These are phyloP conservation scores for Phytophthora uliginosa DNA, from an alignment of 352 stramenopile genomes.

Conservation along the genomic window DNA sequence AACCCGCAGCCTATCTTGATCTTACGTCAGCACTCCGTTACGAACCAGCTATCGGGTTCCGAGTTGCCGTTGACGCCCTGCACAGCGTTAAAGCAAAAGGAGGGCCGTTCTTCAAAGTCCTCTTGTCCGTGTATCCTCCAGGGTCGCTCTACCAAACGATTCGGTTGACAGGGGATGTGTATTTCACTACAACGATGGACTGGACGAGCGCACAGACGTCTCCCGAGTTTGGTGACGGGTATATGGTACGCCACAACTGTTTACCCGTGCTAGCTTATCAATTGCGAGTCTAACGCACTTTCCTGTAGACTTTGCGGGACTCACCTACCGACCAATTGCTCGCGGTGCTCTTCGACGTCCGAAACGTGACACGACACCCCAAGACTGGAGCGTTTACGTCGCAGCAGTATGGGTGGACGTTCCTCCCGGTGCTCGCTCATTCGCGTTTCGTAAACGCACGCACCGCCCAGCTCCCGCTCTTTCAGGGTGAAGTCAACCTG, in stretches of 20 bases:
- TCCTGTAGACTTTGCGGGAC: constrained; percentile 60
- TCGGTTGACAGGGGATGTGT: constrained; percentile 55
- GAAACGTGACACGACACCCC: constrained; percentile 46
- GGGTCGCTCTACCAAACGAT: constrained; percentile 73
- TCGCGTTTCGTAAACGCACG: constrained; percentile 45
- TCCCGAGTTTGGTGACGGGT: constrained; percentile 72
- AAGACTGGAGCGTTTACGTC: constrained; percentile 60
- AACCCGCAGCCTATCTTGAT: constrained; percentile 60
- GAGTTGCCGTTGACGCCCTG: constrained; percentile 71
- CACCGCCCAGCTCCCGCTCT: constrained; percentile 69
- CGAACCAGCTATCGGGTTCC: constrained; percentile 69
- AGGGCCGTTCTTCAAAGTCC: constrained; percentile 59
- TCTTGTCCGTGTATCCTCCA: constrained; percentile 64
- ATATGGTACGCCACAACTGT: constrained; percentile 37
- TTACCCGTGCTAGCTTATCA: neutral
- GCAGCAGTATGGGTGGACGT: constrained; percentile 72
- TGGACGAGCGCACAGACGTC: constrained; percentile 68
- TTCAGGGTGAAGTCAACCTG: constrained; percentile 68
- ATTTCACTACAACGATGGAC: constrained; percentile 72
- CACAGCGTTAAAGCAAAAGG: constrained; percentile 72
- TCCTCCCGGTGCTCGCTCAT: constrained; percentile 60
- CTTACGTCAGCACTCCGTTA: constrained; percentile 60
- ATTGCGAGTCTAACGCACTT: constrained; percentile 6
- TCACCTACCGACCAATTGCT: constrained; percentile 33
- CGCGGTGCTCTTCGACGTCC: constrained; percentile 69